Conservation (phyloP, 768 basidiomycete species). For the Ramaria sp. region DNA sequence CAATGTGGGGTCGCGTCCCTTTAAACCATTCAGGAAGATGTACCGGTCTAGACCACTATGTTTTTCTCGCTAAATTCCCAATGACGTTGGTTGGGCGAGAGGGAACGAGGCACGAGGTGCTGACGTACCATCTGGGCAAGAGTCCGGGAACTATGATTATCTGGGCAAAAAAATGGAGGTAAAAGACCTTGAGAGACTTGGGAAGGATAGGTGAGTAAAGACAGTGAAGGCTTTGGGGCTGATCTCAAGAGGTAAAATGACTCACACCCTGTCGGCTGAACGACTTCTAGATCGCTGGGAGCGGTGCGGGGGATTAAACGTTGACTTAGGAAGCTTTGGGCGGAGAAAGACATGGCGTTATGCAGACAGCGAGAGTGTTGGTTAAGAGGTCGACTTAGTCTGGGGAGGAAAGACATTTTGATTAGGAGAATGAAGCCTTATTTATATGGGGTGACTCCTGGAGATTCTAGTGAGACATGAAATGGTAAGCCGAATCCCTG, state of each 20-base stretch:
- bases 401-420: neutral
- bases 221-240: neutral
- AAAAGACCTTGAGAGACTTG: neutral
- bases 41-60: neutral
- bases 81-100: neutral
- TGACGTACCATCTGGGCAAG: conserved; percentile 5
- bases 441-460: neutral
- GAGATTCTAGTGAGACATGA: neutral
- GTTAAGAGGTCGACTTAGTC: neutral
- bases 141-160: conserved; percentile 6
- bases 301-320: neutral
- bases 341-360: neutral
- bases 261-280: neutral
- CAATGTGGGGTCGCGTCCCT: conserved; percentile 3
- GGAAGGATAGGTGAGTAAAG: neutral
- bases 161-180: conserved; percentile 1
- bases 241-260: neutral
- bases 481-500: neutral
- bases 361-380: neutral
- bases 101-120: neutral
- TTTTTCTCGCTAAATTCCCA: conserved; percentile 3
- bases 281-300: neutral
- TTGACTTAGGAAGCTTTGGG: neutral
- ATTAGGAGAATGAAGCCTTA: neutral
- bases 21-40: conserved; percentile 6